Evolutionary conservation across 148 eudicot species (phyloP).

Genomic region (Rhododendron kiyosumense): DNA sequence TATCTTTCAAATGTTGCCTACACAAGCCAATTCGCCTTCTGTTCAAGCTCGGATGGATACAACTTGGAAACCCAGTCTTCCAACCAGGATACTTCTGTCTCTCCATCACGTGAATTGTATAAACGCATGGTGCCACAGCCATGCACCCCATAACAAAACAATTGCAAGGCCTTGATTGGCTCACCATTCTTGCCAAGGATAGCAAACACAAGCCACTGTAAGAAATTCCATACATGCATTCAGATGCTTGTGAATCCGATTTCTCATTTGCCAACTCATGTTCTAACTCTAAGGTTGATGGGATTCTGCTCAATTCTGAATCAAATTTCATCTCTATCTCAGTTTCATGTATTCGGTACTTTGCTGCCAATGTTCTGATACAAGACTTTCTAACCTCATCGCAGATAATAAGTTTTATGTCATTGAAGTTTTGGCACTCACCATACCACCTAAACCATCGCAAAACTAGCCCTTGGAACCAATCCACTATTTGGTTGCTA

Average conservation of each 20-base stretch:
- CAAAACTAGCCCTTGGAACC: slow-evolving; percentile 64
- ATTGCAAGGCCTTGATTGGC: slow-evolving; percentile 60
- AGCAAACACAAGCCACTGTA: slow-evolving; percentile 61
- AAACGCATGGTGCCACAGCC: slow-evolving; percentile 66
- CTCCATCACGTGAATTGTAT: slow-evolving; percentile 82
- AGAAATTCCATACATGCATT: slow-evolving; percentile 42
- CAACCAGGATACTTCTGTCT: slow-evolving; percentile 83
- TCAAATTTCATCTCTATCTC: slow-evolving; percentile 66
- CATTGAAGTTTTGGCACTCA: slow-evolving; percentile 57
- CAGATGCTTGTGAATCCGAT: slow-evolving; percentile 16
- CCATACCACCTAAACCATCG: slow-evolving; percentile 81
- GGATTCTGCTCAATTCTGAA: slow-evolving; percentile 57
- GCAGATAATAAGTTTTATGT: slow-evolving; percentile 54
- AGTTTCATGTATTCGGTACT: slow-evolving; percentile 66
- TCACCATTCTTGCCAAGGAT: slow-evolving; percentile 67
- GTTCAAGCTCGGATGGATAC: slow-evolving; percentile 86
- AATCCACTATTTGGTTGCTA: slow-evolving; percentile 54
- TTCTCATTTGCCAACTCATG: slow-evolving; percentile 31
- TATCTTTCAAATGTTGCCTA: slow-evolving; percentile 62
- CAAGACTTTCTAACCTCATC: slow-evolving; percentile 62
- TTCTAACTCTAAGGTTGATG: slow-evolving; percentile 55
- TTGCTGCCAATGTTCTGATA: slow-evolving; percentile 70
- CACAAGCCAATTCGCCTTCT: slow-evolving; percentile 74
- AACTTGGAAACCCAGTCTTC: slow-evolving; percentile 85
- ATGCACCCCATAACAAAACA: slow-evolving; percentile 77